Evolutionary conservation across 23 red algal genomes (phyloP).

Genomic region (Agarophyton chilense): DNA sequence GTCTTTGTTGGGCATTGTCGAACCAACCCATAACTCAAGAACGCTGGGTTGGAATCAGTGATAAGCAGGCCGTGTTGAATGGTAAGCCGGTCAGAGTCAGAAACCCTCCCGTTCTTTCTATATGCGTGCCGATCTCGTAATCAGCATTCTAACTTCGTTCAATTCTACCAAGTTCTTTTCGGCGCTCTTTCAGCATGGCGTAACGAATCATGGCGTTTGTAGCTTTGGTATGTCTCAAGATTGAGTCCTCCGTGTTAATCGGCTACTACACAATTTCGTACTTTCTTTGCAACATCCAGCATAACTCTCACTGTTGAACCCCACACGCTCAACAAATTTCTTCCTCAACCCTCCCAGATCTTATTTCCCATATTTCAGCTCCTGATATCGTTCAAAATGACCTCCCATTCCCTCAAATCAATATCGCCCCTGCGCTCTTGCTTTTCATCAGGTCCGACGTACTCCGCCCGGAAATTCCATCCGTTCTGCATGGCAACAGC

Average conservation of each 20-base stretch:
- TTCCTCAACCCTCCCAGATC: not conserved
- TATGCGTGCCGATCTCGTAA: slow-evolving; percentile 26
- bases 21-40: slow-evolving; percentile 86
- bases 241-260: not conserved
- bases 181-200: not conserved
- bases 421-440: not conserved
- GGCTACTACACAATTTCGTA: not conserved
- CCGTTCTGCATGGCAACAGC: not conserved
- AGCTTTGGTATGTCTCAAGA: not conserved
- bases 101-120: not conserved
- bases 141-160: not conserved
- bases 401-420: not conserved
- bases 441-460: not conserved
- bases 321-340: not conserved
- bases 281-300: not conserved
- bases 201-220: not conserved
- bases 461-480: not conserved
- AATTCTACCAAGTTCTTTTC: too few relatives aligned
- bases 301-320: not conserved
- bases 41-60: slow-evolving; percentile 80
- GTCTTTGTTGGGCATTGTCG: slow-evolving; percentile 84
- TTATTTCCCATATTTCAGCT: not conserved
- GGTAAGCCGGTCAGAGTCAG: slow-evolving; percentile 35
- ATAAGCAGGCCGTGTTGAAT: slow-evolving; percentile 61
- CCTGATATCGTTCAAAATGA: too few relatives aligned